Evolutionary conservation across 768 basidiomycete species (phyloP).

Genomic region (Phanerochaete sordida): DNA sequence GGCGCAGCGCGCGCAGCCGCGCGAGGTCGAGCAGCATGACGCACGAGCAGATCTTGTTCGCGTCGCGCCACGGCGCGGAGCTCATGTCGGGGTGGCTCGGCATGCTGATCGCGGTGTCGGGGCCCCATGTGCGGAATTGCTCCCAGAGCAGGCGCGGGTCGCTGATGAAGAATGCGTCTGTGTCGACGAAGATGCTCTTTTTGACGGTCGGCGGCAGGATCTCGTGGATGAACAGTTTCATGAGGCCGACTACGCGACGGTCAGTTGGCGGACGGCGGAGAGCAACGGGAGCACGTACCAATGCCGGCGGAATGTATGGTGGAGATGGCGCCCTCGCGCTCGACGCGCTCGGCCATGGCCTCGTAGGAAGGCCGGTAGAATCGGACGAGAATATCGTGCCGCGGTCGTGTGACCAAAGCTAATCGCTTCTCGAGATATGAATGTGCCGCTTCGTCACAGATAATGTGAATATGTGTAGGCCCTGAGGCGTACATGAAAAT

Average conservation of each 20-base stretch:
- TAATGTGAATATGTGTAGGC: conserved; percentile 20
- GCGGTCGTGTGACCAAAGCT: conserved; percentile 35
- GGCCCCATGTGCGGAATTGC: conserved; percentile 31
- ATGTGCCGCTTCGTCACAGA: conserved; percentile 43
- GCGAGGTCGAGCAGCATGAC: conserved; percentile 50
- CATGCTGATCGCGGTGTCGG: conserved; percentile 38
- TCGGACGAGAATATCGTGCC: conserved; percentile 33
- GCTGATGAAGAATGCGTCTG: conserved; percentile 47
- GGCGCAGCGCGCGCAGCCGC: conserved; percentile 37
- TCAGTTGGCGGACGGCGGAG: not conserved
- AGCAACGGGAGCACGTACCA: conserved; percentile 30
- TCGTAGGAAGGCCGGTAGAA: conserved; percentile 41
- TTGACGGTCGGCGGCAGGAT: conserved; percentile 39
- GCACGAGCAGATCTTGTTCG: conserved; percentile 47
- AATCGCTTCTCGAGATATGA: conserved; percentile 35
- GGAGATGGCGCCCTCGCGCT: conserved; percentile 42
- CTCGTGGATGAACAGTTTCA: conserved; percentile 54
- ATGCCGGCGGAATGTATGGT: conserved; percentile 47
- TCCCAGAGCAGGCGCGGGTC: conserved; percentile 46
- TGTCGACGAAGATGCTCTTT: conserved; percentile 49
- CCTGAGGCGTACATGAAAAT: conserved; percentile 20
- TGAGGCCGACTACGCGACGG: conserved; percentile 38
- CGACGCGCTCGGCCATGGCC: conserved; percentile 39
- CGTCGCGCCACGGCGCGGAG: conserved; percentile 40
- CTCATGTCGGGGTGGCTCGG: conserved; percentile 41